phyloP scores from a whole-genome alignment of 139 green algal genomes.

The Chlamydomonas urium region DNA sequence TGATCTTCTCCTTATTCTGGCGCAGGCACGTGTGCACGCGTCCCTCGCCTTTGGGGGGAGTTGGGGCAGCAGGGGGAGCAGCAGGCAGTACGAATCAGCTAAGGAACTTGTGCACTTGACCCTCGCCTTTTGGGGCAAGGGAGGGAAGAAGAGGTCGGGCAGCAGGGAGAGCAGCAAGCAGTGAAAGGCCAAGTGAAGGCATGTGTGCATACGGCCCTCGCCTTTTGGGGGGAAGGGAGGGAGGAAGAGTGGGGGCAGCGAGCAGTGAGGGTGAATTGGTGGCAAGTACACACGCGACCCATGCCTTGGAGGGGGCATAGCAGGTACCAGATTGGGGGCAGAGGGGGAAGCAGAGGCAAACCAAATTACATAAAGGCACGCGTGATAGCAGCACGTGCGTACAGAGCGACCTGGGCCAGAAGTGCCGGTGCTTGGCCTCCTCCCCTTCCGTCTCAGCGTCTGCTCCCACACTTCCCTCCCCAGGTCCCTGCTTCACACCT shows the following conservation, averaged over 20 bases:
- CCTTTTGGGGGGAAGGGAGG: conserved; percentile 19
- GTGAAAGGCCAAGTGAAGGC: too few relatives aligned
- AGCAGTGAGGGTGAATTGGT: too few relatives aligned
- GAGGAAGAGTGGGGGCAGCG: not conserved
- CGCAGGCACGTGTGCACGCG: conserved; percentile 76
- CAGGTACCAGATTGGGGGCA: too few relatives aligned
- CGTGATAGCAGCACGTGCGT: too few relatives aligned
- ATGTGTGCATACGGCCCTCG: conserved; percentile 67
- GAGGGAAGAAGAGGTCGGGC: not conserved
- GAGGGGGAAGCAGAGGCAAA: too few relatives aligned
- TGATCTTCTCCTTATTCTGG: conserved; percentile 39
- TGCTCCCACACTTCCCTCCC: not conserved
- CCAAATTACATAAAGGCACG: too few relatives aligned
- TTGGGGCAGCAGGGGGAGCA: not conserved
- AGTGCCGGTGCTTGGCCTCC: not conserved
- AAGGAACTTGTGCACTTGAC: conserved; percentile 73
- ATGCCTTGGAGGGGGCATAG: too few relatives aligned
- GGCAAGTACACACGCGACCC: too few relatives aligned
- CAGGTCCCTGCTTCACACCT: conserved; percentile 14
- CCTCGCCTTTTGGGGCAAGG: conserved; percentile 34
- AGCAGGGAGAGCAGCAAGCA: too few relatives aligned
- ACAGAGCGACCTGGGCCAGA: not conserved
- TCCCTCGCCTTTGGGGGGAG: conserved; percentile 38
- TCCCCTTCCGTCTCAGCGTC: not conserved
- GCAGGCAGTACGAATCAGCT: too few relatives aligned